Evolutionary conservation across 1,139 yeast species (phyloP), one percentile per base, ranked within the genome.

Genomic region (Chernovozyma aurita): DNA sequence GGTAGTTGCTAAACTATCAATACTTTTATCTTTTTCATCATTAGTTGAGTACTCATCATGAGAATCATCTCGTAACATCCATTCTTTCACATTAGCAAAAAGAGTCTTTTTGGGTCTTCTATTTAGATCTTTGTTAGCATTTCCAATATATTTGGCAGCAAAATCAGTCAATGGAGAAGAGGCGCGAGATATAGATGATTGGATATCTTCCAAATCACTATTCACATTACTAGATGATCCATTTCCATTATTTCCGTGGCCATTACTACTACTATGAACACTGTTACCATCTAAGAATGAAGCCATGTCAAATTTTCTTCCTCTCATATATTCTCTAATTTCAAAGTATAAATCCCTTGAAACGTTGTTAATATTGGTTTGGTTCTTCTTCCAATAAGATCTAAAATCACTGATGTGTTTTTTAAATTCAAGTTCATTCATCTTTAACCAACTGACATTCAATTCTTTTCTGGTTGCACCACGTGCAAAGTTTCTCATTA

Each of bases 391-490:
- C 76, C 95, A 85, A 55, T 86, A 82, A 9, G 80, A 77, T 49
- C 97, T 73, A 64, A 92, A 90, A 48, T 88, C 96, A 44, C 69
- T 77, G 42, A 92, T 83, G 53, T 90, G 96, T 49, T 90, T 85
- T 59, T 86, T 87, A 61, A 92, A 76, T 47, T 92, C 98, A 48
- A 92, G 72, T 63, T 92, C 98, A 61, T 92, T 92, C 64, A 92
- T 92, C 65, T 92, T 92, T 52, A 92, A 71, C 97, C 98, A 92
- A 33, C 95, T 85, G 18, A 92, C 97, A 56, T 92, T 92, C 50
- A 92, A 76, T 54, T 92, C 98, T 59, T 92, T 87, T 55, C 98
- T 76, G 3, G 97, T 85, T 8, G 97, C 97, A 36, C 98, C 98
- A 46, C 98, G 77, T 11, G 96, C 96, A 62, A 92, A 92, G 63